Conservation (phyloP, 2,329 filamentous ascomycete species). For the Akanthomyces muscarius region DNA sequence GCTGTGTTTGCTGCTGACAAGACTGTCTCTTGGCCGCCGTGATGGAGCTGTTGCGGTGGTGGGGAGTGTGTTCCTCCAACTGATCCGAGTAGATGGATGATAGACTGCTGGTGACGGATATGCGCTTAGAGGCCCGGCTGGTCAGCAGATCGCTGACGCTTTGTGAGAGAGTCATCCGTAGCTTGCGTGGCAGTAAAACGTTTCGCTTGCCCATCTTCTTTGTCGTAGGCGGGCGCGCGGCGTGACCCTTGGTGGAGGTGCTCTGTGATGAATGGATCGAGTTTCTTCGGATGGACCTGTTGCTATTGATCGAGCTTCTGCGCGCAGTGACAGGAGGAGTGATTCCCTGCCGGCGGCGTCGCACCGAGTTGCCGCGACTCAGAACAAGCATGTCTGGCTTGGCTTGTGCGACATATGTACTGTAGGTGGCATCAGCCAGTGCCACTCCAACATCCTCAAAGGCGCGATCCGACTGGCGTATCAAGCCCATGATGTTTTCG, state of each 20-base stretch:
- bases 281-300: neutral
- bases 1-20: neutral
- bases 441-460: constrained; percentile 43
- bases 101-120: constrained; percentile 23
- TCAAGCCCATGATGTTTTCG: constrained; percentile 42
- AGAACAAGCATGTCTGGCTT: neutral
- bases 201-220: constrained; percentile 17
- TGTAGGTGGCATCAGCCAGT: constrained; percentile 34
- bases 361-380: constrained; percentile 3
- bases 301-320: neutral
- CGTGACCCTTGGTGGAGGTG: neutral
- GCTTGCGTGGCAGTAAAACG: constrained; percentile 9
- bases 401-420: constrained; percentile 11
- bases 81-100: constrained; percentile 51
- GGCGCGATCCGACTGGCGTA: constrained; percentile 47
- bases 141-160: constrained; percentile 56
- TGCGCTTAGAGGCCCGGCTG: constrained; percentile 49
- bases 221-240: neutral
- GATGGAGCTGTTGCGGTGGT: constrained; percentile 16
- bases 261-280: constrained; percentile 1
- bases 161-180: constrained; percentile 50
- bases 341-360: neutral
- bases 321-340: neutral
- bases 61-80: constrained; percentile 36
- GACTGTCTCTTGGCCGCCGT: constrained; percentile 8